Evolutionary conservation across 768 basidiomycete genomes (phyloP).

Genomic region (Mycena haematopus): DNA sequence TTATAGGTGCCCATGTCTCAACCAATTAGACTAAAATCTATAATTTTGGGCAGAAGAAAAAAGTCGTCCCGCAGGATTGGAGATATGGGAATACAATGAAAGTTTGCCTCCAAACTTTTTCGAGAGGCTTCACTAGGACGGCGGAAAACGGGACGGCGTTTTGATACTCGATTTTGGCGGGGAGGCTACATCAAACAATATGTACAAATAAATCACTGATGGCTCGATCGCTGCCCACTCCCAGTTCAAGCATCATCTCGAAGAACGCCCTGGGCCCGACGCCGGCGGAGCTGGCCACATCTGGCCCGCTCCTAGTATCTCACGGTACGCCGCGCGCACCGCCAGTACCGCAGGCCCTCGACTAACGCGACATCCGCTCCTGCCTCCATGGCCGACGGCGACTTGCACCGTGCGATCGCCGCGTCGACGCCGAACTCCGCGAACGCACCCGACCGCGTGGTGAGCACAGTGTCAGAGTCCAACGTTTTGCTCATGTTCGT

Average conservation of each 20-base stretch:
- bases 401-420: constrained; percentile 46
- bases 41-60: too few relatives aligned
- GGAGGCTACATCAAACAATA: too few relatives aligned
- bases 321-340: constrained; percentile 44
- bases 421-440: constrained; percentile 49
- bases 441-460: constrained; percentile 50
- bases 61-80: too few relatives aligned
- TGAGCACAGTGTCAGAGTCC: constrained; percentile 39
- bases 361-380: constrained; percentile 53
- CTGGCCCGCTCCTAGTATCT: constrained; percentile 49
- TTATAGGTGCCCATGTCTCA: too few relatives aligned
- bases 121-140: too few relatives aligned
- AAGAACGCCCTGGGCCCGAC: constrained; percentile 52
- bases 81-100: too few relatives aligned
- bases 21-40: too few relatives aligned
- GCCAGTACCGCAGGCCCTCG: constrained; percentile 47
- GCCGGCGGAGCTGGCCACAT: constrained; percentile 39
- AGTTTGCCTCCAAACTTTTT: too few relatives aligned
- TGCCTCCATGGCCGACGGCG: constrained; percentile 45
- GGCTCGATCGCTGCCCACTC: too few relatives aligned
- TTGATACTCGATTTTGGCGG: too few relatives aligned
- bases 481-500: constrained; percentile 54
- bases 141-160: too few relatives aligned
- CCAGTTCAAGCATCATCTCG: constrained; percentile 42
- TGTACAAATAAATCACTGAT: too few relatives aligned